These are phyloP conservation scores for Flaveria trinervia DNA, from an alignment of 129 eudicot species.

Conservation along the genomic window DNA sequence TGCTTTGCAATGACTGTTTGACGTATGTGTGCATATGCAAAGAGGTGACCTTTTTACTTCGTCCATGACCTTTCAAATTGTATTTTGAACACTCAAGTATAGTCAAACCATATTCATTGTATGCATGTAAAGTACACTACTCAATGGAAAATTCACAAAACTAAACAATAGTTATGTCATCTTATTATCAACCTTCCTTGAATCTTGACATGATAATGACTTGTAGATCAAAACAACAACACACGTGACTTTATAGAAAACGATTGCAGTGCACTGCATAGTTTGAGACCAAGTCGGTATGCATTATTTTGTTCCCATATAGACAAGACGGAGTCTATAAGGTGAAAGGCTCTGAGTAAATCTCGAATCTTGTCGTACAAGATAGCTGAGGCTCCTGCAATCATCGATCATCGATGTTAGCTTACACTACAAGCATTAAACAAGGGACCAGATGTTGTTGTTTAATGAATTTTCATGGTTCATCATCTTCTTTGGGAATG, in stretches of 20 bases:
- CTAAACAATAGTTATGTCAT: conserved; percentile 13
- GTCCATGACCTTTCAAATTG: too few species aligned
- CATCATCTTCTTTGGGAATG: too few species aligned
- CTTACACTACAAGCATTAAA: background rate
- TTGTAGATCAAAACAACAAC: background rate
- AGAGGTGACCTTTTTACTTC: too few species aligned
- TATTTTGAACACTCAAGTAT: background rate
- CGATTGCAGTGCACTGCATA: background rate
- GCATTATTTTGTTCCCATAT: background rate
- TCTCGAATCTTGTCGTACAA: conserved; percentile 52
- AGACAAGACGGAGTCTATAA: conserved; percentile 29
- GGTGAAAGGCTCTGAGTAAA: conserved; percentile 46
- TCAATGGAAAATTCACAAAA: conserved; percentile 8
- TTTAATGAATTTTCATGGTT: too few species aligned
- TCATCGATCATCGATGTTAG: conserved; percentile 13
- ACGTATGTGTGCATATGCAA: too few species aligned
- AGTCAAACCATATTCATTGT: conserved; percentile 13
- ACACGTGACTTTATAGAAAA: conserved; percentile 1
- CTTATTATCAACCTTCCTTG: background rate
- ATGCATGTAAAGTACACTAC: conserved; percentile 18
- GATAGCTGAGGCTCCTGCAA: conserved; percentile 71
- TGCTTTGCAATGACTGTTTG: too few species aligned
- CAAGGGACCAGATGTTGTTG: background rate
- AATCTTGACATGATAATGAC: background rate
- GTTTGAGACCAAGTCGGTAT: conserved; percentile 11